Evolutionary conservation across 2,329 filamentous ascomycete species (phyloP).

Genomic region (Fusarium multiceps): DNA sequence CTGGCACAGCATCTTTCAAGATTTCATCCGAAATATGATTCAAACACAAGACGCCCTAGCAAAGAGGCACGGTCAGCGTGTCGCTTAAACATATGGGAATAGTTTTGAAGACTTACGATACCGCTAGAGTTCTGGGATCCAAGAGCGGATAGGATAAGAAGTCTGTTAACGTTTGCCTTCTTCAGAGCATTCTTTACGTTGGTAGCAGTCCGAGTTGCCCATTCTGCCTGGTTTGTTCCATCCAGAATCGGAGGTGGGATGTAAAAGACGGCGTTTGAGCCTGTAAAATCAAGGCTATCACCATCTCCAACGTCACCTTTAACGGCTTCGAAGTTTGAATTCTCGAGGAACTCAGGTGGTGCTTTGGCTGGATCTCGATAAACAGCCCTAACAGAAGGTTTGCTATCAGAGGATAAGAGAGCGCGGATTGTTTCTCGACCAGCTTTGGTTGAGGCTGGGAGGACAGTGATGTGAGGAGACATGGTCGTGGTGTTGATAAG

Average conservation of each 20-base stretch:
- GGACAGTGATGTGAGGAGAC: conserved; percentile 47
- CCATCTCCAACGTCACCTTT: conserved; percentile 48
- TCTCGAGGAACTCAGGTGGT: conserved; percentile 44
- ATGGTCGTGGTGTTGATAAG: conserved; percentile 30
- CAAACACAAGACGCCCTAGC: conserved; percentile 44
- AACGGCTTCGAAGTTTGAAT: conserved; percentile 46
- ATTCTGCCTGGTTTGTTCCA: conserved; percentile 40
- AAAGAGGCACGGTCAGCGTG: neutral
- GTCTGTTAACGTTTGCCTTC: conserved; percentile 26
- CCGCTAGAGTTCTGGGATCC: conserved; percentile 47
- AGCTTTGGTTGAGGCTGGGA: conserved; percentile 51
- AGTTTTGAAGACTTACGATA: conserved; percentile 41
- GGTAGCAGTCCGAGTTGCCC: conserved; percentile 36
- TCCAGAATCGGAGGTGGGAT: conserved; percentile 49
- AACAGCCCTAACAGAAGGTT: conserved; percentile 44
- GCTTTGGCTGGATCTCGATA: conserved; percentile 49
- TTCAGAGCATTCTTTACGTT: conserved; percentile 36
- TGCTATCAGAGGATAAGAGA: conserved; percentile 39
- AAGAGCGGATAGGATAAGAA: conserved; percentile 47
- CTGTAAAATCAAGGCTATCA: conserved; percentile 44
- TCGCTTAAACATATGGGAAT: rapidly evolving
- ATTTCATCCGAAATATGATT: conserved; percentile 41
- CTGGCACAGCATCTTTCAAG: conserved; percentile 33
- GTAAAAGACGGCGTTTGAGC: conserved; percentile 50
- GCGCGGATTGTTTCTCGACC: conserved; percentile 47